phyloP scores from a whole-genome alignment of 768 basidiomycete species.

The Galerina sulciceps region DNA sequence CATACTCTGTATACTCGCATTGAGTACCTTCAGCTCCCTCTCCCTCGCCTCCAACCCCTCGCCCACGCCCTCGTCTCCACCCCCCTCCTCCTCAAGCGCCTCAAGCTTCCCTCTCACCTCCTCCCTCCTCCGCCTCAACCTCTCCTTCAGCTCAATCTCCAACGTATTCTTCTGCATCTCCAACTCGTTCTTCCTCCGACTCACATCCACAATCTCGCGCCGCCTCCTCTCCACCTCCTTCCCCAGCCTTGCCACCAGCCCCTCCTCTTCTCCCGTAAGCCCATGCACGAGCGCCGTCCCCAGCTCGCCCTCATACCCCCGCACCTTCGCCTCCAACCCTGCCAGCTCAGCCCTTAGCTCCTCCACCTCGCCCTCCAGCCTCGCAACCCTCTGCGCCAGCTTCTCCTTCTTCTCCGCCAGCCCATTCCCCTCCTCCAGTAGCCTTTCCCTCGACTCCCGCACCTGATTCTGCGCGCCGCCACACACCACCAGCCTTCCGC shows the following conservation, averaged over 20 bases:
- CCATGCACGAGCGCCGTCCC: conserved; percentile 74
- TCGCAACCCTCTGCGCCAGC: conserved; percentile 58
- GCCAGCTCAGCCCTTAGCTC: conserved; percentile 77
- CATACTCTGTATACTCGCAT: conserved; percentile 66
- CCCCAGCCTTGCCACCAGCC: conserved; percentile 64
- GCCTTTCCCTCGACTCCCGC: conserved; percentile 66
- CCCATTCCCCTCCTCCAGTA: conserved; percentile 62
- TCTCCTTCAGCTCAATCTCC: conserved; percentile 94
- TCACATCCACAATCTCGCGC: conserved; percentile 70
- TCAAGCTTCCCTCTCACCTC: conserved; percentile 82
- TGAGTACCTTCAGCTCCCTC: conserved; percentile 72
- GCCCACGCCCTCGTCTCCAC: conserved; percentile 57
- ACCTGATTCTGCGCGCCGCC: conserved; percentile 74
- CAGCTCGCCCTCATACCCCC: conserved; percentile 72
- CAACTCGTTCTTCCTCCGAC: conserved; percentile 72
- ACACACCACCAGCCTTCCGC: conserved; percentile 74
- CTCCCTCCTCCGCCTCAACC: conserved; percentile 76
- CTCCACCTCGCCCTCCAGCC: conserved; percentile 67
- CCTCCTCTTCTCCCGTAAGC: conserved; percentile 75
- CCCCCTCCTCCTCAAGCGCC: conserved; percentile 60
- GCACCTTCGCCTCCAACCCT: conserved; percentile 62
- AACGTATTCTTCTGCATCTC: conserved; percentile 78
- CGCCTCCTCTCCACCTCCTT: conserved; percentile 79
- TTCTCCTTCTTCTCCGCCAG: conserved; percentile 75
- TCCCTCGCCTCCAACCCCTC: conserved; percentile 71